Percentiles rank a stretch among this genome's conserved stretches.
These are phyloP conservation scores for Paramecium tetraurelia DNA, from an alignment of 73 alveolate genomes.

Conservation along the genomic window DNA sequence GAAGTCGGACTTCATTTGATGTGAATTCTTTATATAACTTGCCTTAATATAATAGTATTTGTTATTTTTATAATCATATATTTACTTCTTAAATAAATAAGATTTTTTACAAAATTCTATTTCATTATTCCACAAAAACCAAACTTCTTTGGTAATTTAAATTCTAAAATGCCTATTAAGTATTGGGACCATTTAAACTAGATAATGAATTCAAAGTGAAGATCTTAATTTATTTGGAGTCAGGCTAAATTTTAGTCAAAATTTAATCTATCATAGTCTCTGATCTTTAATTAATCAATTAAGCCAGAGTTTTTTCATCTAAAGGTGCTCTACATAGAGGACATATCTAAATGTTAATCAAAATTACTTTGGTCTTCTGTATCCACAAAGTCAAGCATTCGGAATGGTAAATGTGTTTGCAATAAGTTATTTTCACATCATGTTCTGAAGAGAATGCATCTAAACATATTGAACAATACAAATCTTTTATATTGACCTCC, in stretches of 20 bases:
- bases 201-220: neutral
- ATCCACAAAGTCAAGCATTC: neutral
- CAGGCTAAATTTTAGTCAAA: neutral
- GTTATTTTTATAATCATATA: neutral
- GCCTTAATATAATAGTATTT: neutral
- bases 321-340: neutral
- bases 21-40: neutral
- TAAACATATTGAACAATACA: neutral
- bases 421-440: neutral
- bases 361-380: neutral
- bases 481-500: neutral
- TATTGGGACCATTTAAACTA: neutral
- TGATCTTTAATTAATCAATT: neutral
- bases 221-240: neutral
- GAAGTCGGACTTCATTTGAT: conserved; percentile 24
- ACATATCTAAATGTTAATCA: neutral
- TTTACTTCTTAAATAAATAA: neutral
- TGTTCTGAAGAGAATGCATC: neutral
- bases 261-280: neutral
- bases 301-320: neutral
- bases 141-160: neutral
- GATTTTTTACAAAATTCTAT: neutral
- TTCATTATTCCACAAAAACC: neutral
- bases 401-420: neutral
- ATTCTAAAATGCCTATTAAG: neutral